Conservation (phyloP, 202 grass and related monocot species). For the Digitaria exilis region DNA sequence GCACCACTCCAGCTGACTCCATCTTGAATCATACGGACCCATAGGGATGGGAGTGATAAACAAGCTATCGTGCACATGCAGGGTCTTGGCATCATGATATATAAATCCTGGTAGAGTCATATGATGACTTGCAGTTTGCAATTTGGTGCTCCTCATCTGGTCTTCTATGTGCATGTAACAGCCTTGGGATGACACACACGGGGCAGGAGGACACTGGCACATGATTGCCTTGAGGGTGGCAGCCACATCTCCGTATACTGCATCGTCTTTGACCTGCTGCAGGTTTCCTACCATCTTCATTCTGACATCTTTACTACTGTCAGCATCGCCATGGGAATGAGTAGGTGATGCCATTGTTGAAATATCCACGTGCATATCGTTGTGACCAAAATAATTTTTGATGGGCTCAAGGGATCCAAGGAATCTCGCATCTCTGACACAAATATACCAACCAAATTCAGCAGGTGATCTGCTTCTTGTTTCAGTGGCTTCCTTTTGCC, state of each 20-base stretch:
- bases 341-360: neutral
- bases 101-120: neutral
- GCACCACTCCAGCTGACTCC: conserved; percentile 26
- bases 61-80: conserved; percentile 14
- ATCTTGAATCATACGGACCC: no score
- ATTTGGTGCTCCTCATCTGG: neutral
- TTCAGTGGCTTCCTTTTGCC: neutral
- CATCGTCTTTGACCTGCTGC: neutral
- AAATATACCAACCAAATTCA: neutral
- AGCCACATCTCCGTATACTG: neutral
- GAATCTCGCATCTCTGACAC: neutral
- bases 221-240: neutral
- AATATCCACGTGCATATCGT: neutral
- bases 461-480: neutral
- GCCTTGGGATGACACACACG: neutral
- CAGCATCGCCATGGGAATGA: neutral
- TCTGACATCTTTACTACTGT: neutral
- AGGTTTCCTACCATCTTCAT: neutral
- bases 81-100: neutral
- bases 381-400: neutral
- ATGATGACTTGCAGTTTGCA: neutral
- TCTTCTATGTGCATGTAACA: neutral
- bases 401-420: neutral
- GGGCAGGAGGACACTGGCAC: no score
- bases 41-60: no score